These are phyloP conservation scores for Apiospora saccharicola DNA, from an alignment of 2,329 filamentous ascomycete species.

Conservation along the genomic window DNA sequence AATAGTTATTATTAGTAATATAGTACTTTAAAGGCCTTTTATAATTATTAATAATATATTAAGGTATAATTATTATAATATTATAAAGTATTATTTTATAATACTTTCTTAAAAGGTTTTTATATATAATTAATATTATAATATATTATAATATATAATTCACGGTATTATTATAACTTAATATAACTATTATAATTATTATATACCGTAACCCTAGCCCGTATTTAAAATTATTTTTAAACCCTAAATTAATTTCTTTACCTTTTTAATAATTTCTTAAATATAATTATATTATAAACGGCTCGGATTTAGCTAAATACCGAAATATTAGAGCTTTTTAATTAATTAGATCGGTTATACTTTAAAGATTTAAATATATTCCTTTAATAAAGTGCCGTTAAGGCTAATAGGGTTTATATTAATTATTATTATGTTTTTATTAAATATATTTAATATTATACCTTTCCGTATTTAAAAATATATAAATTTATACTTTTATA, in stretches of 20 bases:
- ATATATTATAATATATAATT: too few relatives aligned
- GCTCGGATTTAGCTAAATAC: neutral
- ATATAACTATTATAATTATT: too few relatives aligned
- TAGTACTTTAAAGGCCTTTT: neutral
- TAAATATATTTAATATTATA: neutral
- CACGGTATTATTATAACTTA: too few relatives aligned
- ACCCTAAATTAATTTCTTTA: neutral
- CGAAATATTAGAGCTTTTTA: neutral
- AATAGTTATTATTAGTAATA: neutral
- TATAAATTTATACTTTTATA: neutral
- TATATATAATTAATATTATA: too few relatives aligned
- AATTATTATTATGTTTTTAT: neutral
- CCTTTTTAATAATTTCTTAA: neutral
- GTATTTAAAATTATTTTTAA: too few relatives aligned
- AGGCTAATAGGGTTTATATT: neutral
- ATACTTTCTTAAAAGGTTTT: too few relatives aligned
- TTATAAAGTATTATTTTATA: neutral
- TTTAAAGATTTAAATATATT: neutral
- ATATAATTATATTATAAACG: neutral
- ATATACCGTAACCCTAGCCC: too few relatives aligned
- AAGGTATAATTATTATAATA: neutral
- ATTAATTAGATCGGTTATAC: neutral
- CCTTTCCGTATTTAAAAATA: neutral
- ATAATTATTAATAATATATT: neutral
- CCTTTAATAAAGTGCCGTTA: neutral